Percentiles rank a stretch among this genome's conserved stretches.
phyloP scores from a whole-genome alignment of 495 filamentous ascomycete species.

The Darksidea phi region DNA sequence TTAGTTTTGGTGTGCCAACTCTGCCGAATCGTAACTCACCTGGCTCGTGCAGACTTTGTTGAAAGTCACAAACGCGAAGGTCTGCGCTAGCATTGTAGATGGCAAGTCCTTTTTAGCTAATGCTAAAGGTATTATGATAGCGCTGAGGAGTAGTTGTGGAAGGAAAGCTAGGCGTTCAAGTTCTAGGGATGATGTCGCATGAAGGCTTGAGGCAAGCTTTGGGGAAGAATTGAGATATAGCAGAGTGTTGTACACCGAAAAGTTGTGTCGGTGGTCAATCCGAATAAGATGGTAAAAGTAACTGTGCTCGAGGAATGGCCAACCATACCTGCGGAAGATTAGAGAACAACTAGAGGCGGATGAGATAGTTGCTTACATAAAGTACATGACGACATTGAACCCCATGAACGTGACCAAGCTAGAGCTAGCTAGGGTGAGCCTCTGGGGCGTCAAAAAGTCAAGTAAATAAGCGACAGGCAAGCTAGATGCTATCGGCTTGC shows the following conservation, averaged over 20 bases:
- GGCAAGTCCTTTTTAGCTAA: slow-evolving; percentile 82
- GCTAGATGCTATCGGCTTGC: neutral
- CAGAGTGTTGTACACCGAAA: slow-evolving; percentile 90
- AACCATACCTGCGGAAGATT: slow-evolving; percentile 55
- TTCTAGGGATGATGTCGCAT: slow-evolving; percentile 38
- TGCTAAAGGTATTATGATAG: slow-evolving; percentile 70
- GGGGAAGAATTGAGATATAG: slow-evolving; percentile 77
- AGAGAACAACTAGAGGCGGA: neutral
- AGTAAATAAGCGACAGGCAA: slow-evolving; percentile 29
- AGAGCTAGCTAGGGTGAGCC: slow-evolving; percentile 60
- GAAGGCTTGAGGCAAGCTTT: slow-evolving; percentile 29
- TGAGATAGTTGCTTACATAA: slow-evolving; percentile 51
- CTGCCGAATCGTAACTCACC: slow-evolving; percentile 50
- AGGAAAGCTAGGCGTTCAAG: slow-evolving; percentile 84
- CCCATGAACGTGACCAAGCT: slow-evolving; percentile 68
- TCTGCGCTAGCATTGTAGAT: slow-evolving; percentile 94
- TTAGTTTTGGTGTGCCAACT: slow-evolving; percentile 8
- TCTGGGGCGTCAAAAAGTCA: slow-evolving; percentile 59
- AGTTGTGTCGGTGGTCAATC: slow-evolving; percentile 96
- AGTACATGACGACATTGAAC: slow-evolving; percentile 77
- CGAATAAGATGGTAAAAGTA: slow-evolving; percentile 90
- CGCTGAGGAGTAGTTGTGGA: slow-evolving; percentile 78
- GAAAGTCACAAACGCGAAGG: slow-evolving; percentile 93
- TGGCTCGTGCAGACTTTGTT: slow-evolving; percentile 99
- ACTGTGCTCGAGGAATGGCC: slow-evolving; percentile 79